These are phyloP conservation scores for Cyclanthera cordifolia DNA, from an alignment of 306 rosid species.

Conservation along the genomic window DNA sequence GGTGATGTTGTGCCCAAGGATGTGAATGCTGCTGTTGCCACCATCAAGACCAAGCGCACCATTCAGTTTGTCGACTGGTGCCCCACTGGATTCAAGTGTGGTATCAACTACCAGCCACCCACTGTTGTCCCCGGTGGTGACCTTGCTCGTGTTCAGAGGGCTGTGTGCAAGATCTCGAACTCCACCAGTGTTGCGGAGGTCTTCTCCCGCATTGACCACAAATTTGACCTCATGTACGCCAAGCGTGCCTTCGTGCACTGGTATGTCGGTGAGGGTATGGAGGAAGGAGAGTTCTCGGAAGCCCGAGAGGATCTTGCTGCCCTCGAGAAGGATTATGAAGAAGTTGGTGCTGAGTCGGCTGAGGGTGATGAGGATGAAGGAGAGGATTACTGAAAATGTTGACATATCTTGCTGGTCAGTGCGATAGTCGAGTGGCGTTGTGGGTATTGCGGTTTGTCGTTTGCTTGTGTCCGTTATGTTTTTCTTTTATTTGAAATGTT, in stretches of 20 bases:
- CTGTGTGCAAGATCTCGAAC: slow-evolving; percentile 81
- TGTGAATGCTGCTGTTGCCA: slow-evolving; percentile 73
- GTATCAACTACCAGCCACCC: slow-evolving; percentile 80
- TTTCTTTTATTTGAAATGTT: neutral
- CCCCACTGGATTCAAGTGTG: slow-evolving; percentile 83
- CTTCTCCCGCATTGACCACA: slow-evolving; percentile 72
- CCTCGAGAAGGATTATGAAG: slow-evolving; percentile 68
- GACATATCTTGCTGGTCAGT: neutral
- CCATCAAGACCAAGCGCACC: slow-evolving; percentile 75
- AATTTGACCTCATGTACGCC: slow-evolving; percentile 72
- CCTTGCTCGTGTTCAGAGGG: slow-evolving; percentile 73
- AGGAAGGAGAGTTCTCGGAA: slow-evolving; percentile 78
- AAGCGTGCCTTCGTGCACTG: slow-evolving; percentile 80
- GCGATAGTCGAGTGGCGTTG: too few relatives aligned
- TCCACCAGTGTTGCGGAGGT: slow-evolving; percentile 76
- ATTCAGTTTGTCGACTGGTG: slow-evolving; percentile 84
- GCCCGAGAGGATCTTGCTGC: slow-evolving; percentile 84
- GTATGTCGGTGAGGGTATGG: slow-evolving; percentile 91
- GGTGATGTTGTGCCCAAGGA: slow-evolving; percentile 83
- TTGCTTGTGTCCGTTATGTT: neutral
- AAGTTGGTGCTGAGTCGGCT: slow-evolving; percentile 60
- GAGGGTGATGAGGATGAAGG: slow-evolving; percentile 63
- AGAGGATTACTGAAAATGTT: slow-evolving; percentile 34
- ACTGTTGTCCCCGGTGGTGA: slow-evolving; percentile 76
- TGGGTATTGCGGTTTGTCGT: neutral